Base-by-base conservation (phyloP, 2,329 filamentous ascomycete genomes). In the Colletotrichum orchidophilum region DNA sequence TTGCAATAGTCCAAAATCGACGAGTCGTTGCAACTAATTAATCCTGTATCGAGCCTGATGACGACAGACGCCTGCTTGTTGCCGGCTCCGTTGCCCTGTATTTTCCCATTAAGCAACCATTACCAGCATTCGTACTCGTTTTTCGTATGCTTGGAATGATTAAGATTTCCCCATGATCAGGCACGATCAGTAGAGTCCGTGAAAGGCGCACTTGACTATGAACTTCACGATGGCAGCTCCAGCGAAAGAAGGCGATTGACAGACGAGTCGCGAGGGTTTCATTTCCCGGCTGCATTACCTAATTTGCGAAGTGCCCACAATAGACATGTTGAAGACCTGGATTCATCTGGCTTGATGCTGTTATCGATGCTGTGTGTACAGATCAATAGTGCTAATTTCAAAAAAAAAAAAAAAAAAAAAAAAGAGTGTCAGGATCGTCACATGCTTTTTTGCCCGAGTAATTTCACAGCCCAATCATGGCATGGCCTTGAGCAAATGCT, bases 331-430 rank as follows among this genome's bases (percentile, higher is more conserved):
- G 21, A n/a, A 54, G 35, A 54, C 39, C 60, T n/a, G 29, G 15
- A 27, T 46, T 15, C n/a, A 33, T 29, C 39, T 24, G 39, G 27
- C 39, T 33, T 33, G 42, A 6, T 5, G 27, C 3, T n/a, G 21
- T 35, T 13, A 18, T 53, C 11, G 49, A 35, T 63, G 49, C 24
- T 29, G 21, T 53, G 29, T 27, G 18, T 53, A n/a, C 12, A 52
- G 15, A 33, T 71, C 53, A 59, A 33, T 71, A 58, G 69, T 63
- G 69, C 64, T 63, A 46, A n/a, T 61, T 50, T 67, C 52, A 31
- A 29, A 59, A 63, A 26, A 42, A 67, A 39, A n/a, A 13, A 33
- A 31, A 18, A 31, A 18, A 11, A 21, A 46, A 46, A 15, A 18
- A 46, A 21, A 15, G 8, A 46, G 39, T n/a, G 26, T n/a, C 3